phyloP scores from a whole-genome alignment of 2,329 filamentous ascomycete species.

The Sclerotinia subarctica region DNA sequence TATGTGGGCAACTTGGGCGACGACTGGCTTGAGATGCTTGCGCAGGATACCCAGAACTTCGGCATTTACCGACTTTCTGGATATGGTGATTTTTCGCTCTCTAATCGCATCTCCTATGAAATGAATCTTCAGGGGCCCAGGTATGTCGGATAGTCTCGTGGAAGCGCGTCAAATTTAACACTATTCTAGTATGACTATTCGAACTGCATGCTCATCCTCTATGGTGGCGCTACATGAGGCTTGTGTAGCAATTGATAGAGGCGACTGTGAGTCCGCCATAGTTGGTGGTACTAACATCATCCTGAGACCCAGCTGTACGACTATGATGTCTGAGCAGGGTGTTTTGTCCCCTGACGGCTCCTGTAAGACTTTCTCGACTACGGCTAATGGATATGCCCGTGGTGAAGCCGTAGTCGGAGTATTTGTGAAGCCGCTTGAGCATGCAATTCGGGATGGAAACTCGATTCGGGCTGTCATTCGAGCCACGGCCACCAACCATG shows the following conservation, averaged over 20 bases:
- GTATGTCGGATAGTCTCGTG: too few relatives aligned
- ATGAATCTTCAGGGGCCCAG: conserved; percentile 40
- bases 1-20: conserved; percentile 21
- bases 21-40: not conserved
- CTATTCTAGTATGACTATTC: conserved; percentile 35
- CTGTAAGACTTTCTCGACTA: conserved; percentile 50
- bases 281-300: conserved; percentile 1
- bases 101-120: conserved; percentile 45
- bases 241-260: conserved; percentile 22
- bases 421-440: conserved; percentile 54
- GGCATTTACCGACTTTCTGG: conserved; percentile 39
- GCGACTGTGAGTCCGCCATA: not conserved
- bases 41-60: not conserved
- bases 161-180: conserved; percentile 4
- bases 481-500: conserved; percentile 47
- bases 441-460: conserved; percentile 57
- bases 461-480: conserved; percentile 54
- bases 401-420: conserved; percentile 60
- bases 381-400: conserved; percentile 60
- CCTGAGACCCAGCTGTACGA: conserved; percentile 25
- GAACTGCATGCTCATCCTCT: conserved; percentile 55
- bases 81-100: conserved; percentile 36
- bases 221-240: conserved; percentile 49
- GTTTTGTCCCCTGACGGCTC: too few relatives aligned
- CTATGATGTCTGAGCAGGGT: conserved; percentile 37